phyloP scores from a whole-genome alignment of 2,329 filamentous ascomycete species.

The Exophiala xenobiotica region DNA sequence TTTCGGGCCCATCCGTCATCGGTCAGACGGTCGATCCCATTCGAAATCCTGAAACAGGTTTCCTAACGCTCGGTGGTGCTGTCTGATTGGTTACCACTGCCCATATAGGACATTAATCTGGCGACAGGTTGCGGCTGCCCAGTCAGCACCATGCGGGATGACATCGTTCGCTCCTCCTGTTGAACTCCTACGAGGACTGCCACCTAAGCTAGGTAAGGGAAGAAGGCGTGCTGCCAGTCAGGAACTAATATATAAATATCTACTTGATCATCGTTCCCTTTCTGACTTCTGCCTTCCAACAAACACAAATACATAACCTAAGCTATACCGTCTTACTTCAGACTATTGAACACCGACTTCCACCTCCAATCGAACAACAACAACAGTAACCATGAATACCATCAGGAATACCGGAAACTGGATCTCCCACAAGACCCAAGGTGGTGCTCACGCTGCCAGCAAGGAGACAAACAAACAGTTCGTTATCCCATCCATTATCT shows the following conservation, averaged over 20 bases:
- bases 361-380: no score
- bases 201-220: not conserved
- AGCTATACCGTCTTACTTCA: no score
- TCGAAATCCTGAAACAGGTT: not conserved
- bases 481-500: not conserved
- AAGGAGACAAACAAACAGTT: constrained; percentile 29
- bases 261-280: no score
- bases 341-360: no score
- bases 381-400: constrained; percentile 1
- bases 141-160: constrained; percentile 4
- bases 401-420: constrained; percentile 18
- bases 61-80: not conserved
- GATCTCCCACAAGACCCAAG: constrained; percentile 25
- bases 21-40: not conserved
- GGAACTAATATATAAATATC: not conserved
- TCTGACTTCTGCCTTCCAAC: no score
- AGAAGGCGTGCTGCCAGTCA: not conserved
- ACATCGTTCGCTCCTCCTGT: constrained; percentile 8
- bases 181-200: no score
- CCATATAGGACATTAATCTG: no score
- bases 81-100: no score
- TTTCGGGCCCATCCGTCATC: not conserved
- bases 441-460: constrained; percentile 18
- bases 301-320: not conserved
- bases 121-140: not conserved